These are phyloP conservation scores for Trichoderma atroviride DNA, from an alignment of 2,329 filamentous ascomycete genomes.

Conservation along the genomic window DNA sequence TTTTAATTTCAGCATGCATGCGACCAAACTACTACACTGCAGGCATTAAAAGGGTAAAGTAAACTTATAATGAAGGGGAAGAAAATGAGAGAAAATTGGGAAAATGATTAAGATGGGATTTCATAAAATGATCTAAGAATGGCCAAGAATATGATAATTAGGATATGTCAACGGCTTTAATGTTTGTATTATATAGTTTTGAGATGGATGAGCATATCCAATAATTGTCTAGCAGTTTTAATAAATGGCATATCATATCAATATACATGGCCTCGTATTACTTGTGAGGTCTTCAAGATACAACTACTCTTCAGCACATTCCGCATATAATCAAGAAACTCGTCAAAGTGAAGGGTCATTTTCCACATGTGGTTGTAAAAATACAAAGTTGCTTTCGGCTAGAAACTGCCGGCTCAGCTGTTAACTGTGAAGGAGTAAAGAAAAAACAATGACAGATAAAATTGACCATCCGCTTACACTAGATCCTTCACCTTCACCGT, in stretches of 20 bases:
- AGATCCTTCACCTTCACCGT: constrained; percentile 48
- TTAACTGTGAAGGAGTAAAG: background rate
- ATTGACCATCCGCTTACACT: constrained; percentile 46
- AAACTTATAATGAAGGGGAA: background rate
- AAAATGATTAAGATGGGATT: background rate
- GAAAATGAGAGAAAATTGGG: background rate
- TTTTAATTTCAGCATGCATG: constrained; percentile 11
- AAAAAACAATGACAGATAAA: constrained; percentile 30
- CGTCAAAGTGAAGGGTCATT: background rate
- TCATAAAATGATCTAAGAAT: background rate
- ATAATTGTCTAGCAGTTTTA: background rate
- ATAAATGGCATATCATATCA: background rate
- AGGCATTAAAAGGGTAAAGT: background rate
- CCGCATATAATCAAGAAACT: background rate
- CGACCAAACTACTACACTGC: background rate
- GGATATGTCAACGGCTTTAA: constrained; percentile 2
- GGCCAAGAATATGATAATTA: background rate
- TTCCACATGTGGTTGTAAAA: background rate
- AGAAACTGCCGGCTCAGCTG: background rate
- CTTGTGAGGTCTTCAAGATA: background rate
- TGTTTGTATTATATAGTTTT: constrained; percentile 15
- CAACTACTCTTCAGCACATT: background rate
- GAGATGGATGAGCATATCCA: background rate
- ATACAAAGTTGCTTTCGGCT: background rate
- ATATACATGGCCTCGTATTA: background rate